phyloP scores from a whole-genome alignment of 2,329 filamentous ascomycete species.

The Sporothrix luriei region DNA sequence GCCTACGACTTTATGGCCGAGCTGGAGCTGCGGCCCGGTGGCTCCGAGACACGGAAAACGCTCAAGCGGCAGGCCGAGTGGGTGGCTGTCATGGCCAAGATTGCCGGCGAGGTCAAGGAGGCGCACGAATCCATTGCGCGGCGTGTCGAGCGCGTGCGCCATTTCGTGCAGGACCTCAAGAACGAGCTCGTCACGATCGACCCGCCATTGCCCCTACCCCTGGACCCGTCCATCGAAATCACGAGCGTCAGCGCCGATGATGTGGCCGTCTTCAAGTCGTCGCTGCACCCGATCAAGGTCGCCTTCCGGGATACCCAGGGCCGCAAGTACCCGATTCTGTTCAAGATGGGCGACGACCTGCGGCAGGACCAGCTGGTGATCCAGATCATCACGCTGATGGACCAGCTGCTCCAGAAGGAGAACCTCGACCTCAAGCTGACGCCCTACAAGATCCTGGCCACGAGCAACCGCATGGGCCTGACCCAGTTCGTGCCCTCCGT shows the following conservation, averaged over 20 bases:
- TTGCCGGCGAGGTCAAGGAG: conserved; percentile 84
- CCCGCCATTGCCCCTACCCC: conserved; percentile 80
- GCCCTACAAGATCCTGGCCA: conserved; percentile 94
- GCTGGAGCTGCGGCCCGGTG: conserved; percentile 70
- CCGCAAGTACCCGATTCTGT: conserved; percentile 84
- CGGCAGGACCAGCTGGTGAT: conserved; percentile 97
- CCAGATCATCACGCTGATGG: conserved; percentile 96
- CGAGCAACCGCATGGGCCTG: conserved; percentile 82
- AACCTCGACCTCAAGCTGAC: conserved; percentile 94
- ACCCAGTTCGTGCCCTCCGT: conserved; percentile 92
- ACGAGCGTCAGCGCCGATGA: conserved; percentile 76
- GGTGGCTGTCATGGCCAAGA: conserved; percentile 80
- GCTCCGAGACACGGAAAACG: conserved; percentile 71
- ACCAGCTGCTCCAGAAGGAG: conserved; percentile 90
- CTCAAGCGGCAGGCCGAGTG: conserved; percentile 87
- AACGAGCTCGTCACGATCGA: conserved; percentile 85
- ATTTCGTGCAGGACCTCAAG: conserved; percentile 81
- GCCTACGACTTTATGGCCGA: conserved; percentile 96
- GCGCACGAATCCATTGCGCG: conserved; percentile 75
- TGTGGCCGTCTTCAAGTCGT: conserved; percentile 92
- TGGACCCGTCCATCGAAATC: conserved; percentile 81
- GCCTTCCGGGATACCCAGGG: conserved; percentile 82
- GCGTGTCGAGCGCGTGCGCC: conserved; percentile 83
- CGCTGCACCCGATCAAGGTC: conserved; percentile 85
- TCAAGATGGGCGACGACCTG: conserved; percentile 95